Conservation (phyloP, 768 basidiomycete species). For the Amanita rubescens region DNA sequence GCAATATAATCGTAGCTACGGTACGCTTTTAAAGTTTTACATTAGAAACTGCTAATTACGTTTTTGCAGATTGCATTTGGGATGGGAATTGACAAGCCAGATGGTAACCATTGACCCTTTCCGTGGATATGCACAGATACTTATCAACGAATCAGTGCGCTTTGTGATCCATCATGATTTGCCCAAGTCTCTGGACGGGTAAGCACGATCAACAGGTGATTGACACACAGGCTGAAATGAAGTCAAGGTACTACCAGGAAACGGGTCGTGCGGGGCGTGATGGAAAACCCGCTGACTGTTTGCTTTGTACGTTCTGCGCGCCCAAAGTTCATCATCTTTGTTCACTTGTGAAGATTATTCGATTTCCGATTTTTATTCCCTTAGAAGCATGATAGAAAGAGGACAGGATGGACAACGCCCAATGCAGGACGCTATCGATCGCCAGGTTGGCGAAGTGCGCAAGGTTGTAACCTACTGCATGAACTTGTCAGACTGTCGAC, state of each 20-base stretch:
- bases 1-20: conserved; percentile 88
- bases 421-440: conserved; percentile 49
- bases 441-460: conserved; percentile 56
- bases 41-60: conserved; percentile 1
- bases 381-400: conserved; percentile 56
- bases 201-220: conserved; percentile 16
- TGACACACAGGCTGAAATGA: not conserved
- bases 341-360: conserved; percentile 50
- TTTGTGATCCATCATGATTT: conserved; percentile 87
- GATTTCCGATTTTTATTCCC: conserved; percentile 47
- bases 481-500: conserved; percentile 81
- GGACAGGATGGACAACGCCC: conserved; percentile 36
- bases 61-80: conserved; percentile 79
- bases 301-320: conserved; percentile 58
- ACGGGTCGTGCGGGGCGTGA: conserved; percentile 96
- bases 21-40: conserved; percentile 34
- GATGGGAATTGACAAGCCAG: conserved; percentile 91
- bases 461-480: conserved; percentile 74
- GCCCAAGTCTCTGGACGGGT: conserved; percentile 83
- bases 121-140: not conserved
- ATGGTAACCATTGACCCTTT: conserved; percentile 38
- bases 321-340: conserved; percentile 1
- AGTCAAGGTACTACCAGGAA: conserved; percentile 80
- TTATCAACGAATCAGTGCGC: conserved; percentile 47
- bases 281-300: conserved; percentile 73